Base-by-base conservation (phyloP, 305 asterid species). In the Lippia alba region DNA sequence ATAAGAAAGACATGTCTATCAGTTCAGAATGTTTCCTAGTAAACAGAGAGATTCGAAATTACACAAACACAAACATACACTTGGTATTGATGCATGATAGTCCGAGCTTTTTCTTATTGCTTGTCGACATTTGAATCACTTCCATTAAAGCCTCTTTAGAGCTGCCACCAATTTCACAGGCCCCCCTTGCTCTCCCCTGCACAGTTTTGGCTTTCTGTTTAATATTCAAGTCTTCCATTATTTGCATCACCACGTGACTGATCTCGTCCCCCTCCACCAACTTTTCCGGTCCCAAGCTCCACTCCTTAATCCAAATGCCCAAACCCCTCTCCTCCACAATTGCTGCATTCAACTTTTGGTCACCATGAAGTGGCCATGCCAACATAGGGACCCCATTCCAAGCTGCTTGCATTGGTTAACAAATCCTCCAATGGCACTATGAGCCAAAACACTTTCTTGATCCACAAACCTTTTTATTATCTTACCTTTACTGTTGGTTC, bases 351-450 rank as follows among this genome's bases (percentile, higher is more conserved):
- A 75, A 49, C 73, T 39, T 77, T 40, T 83, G 87, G 24, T 83
- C 85, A 15, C 85, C 85, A 30, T 65, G 75, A 50, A 61, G 76
- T 11, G 87, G 83, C 78, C 81, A 83, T 39, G 81, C 81, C 78
- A 83, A 36, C 33, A 80, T 30, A 4, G 84, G 77, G 11, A 80
- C 79, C 33, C 85, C 85, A 18, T 54, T 16, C 55, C 57, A 5
- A 32, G 81, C 76, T 0, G 81, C 85, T 33, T 80, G 81, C 75
- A 77, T 18, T 79, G 83, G 68, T 56, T 74, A 1, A 80, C 70
- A 53, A 74, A 83, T 17, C 74, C 79, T 67, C 85, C 77, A n/a
- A 77, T 66, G 46, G 87, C 78, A 1, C 77, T 66, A 63, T 83
- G 81, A 12, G 75, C 73, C 30, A 80, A 56, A 19, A 82, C 45